Percentiles rank a stretch among this genome's conserved stretches.
These are phyloP conservation scores for Isabelozyma gotoi DNA, from an alignment of 805 yeast genomes.

Conservation along the genomic window DNA sequence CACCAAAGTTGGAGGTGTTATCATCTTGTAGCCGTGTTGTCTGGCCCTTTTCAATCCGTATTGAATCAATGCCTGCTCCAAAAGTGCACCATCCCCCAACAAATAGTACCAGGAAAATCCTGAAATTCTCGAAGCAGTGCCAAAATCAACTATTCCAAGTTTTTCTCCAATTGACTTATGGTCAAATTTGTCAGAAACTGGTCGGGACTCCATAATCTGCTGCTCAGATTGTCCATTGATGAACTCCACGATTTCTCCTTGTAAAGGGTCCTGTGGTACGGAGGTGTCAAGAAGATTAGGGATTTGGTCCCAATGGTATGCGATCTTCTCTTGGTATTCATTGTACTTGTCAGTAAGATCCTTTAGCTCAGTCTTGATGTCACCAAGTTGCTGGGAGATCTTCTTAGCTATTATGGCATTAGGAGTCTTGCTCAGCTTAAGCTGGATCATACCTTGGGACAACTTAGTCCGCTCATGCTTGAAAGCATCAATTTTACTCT, in stretches of 20 bases:
- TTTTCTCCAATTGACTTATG: constrained; percentile 72
- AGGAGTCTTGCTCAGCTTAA: neutral
- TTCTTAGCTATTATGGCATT: constrained; percentile 14
- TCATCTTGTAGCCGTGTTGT: constrained; percentile 62
- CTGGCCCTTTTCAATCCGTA: constrained; percentile 72
- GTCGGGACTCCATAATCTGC: constrained; percentile 1
- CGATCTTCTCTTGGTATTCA: constrained; percentile 34
- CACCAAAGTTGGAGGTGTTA: constrained; percentile 84
- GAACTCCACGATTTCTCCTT: constrained; percentile 47
- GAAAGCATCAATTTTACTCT: constrained; percentile 13
- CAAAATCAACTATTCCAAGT: constrained; percentile 69
- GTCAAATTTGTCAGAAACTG: constrained; percentile 32
- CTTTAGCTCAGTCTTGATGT: constrained; percentile 24
- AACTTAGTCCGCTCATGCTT: constrained; percentile 23
- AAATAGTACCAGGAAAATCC: constrained; percentile 91
- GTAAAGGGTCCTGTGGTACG: constrained; percentile 41
- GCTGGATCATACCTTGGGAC: constrained; percentile 16
- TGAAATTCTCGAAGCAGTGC: constrained; percentile 68
- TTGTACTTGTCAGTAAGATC: constrained; percentile 22
- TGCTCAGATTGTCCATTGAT: constrained; percentile 47
- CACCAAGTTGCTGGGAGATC: constrained; percentile 19
- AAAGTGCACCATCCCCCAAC: constrained; percentile 76
- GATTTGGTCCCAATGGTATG: constrained; percentile 45
- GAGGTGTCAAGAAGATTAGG: constrained; percentile 61
- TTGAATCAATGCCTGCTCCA: constrained; percentile 88